Base-by-base conservation (phyloP, 2,329 filamentous ascomycete genomes). In the Plectosphaerella cucumerina region DNA sequence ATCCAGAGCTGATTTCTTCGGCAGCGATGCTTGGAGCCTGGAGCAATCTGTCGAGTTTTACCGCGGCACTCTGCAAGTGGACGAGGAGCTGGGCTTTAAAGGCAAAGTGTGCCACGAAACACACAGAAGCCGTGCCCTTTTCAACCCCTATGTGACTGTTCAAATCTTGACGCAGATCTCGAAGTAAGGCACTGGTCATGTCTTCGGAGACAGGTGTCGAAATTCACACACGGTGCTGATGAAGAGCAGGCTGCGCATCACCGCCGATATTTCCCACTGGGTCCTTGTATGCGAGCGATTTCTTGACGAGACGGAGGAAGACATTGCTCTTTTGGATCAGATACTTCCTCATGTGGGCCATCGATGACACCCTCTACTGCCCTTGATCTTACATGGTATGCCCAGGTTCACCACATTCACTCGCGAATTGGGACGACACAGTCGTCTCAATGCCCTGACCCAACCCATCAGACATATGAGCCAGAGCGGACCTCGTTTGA, bases 361-460 rank as follows among this genome's bases (percentile, higher is more conserved):
- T 3, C 11, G 9, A 11, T n/a, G 26, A 12, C 21, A 14, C 22
- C 23, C 14, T 8, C 15, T 1, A 18, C 11, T 6, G n/a, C n/a
- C n/a, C n/a, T n/a, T n/a, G n/a, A 31, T 31, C 26, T 31, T 11
- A 31, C 26, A 31, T 3, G 12, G 8, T 31, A 2, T 33, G 3
- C 21, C 17, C 12, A 68, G 65, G 65, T 68, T 12, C 53, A 60
- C 23, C 66, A 69, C 42, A 65, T 68, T 20, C 66, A 69, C 47
- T 57, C 66, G 2, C 58, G 67, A 22, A 67, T 66, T 17, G 64
- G 67, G 15, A 69, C 66, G 10, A 67, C 66, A 2, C 66, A 69
- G 26, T 61, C 66, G 1, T 68, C 67, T 0, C 67, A 70, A 44
- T 68, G 66, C 22, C 64, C 65, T 1, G 65, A 70, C 4, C 67